phyloP scores from a whole-genome alignment of 1,284 basidiomycete genomes.

The Earliella scabrosa region DNA sequence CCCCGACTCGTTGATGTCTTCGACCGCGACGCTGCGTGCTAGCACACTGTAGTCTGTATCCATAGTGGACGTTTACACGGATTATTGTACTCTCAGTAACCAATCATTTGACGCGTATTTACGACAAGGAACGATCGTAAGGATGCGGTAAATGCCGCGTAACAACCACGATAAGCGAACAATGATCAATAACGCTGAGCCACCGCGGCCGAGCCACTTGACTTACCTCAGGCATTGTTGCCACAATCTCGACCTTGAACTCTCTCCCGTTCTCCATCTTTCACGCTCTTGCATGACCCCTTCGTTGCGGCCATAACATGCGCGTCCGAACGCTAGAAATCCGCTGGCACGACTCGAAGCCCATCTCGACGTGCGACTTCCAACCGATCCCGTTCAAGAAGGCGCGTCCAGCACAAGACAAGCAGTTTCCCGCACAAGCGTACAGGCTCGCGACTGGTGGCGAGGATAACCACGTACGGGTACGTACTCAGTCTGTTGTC shows the following conservation, averaged over 20 bases:
- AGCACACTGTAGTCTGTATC: conserved; percentile 31
- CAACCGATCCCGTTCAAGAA: conserved; percentile 81
- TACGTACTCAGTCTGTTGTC: conserved; percentile 46
- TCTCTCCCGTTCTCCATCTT: not conserved
- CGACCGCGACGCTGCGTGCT: conserved; percentile 39
- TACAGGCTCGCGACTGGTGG: conserved; percentile 95
- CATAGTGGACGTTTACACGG: not conserved
- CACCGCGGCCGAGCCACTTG: not conserved
- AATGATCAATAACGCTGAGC: not conserved
- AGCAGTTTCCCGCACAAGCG: conserved; percentile 61
- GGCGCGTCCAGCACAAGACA: conserved; percentile 71
- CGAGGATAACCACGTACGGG: conserved; percentile 96
- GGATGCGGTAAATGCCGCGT: conserved; percentile 1
- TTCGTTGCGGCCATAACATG: conserved; percentile 45
- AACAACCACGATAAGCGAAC: conserved; percentile 1
- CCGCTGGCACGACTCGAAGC: conserved; percentile 94
- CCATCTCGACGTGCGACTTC: conserved; percentile 94
- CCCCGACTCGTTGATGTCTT: conserved; percentile 32
- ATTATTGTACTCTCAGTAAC: not conserved
- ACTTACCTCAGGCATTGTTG: not conserved
- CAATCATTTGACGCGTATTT: not conserved
- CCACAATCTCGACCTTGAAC: not conserved
- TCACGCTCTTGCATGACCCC: conserved; percentile 3
- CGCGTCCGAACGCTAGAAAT: conserved; percentile 87
- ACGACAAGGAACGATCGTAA: not conserved